Evolutionary conservation across 1,139 yeast species (phyloP).

Genomic region (Pichia inconspicua): DNA sequence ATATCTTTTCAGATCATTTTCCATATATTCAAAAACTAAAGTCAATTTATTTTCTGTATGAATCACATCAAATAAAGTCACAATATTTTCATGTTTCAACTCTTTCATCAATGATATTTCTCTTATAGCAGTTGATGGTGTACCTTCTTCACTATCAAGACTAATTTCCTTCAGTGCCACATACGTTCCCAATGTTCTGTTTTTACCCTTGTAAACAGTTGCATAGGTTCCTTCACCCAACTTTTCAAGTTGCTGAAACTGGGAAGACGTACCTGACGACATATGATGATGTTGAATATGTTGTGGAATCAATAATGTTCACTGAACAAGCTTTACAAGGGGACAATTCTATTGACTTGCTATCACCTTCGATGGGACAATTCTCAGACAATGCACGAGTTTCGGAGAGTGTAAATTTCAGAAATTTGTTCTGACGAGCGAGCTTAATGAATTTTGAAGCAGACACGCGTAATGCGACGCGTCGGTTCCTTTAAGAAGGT

Average conservation of each 20-base stretch:
- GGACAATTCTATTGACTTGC: not conserved
- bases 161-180: constrained; percentile 94
- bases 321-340: not conserved
- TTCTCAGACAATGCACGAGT: not conserved
- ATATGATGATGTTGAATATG: not conserved
- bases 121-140: constrained; percentile 95
- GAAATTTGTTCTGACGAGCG: not conserved
- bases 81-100: constrained; percentile 87
- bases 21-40: constrained; percentile 89
- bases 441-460: too few relatives aligned
- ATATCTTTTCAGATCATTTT: constrained; percentile 84
- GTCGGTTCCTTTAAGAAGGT: not conserved
- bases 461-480: not conserved
- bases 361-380: not conserved
- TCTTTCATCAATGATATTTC: constrained; percentile 97
- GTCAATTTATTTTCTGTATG: constrained; percentile 95
- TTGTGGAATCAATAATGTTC: not conserved
- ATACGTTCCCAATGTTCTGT: constrained; percentile 81
- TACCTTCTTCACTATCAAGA: constrained; percentile 93
- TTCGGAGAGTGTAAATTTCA: not conserved
- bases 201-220: constrained; percentile 92
- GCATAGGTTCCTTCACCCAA: constrained; percentile 98
- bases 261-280: constrained; percentile 27
- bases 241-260: constrained; percentile 57
- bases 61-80: constrained; percentile 86